phyloP scores from a whole-genome alignment of 2,329 filamentous ascomycete genomes.

The Penicillium sp. region DNA sequence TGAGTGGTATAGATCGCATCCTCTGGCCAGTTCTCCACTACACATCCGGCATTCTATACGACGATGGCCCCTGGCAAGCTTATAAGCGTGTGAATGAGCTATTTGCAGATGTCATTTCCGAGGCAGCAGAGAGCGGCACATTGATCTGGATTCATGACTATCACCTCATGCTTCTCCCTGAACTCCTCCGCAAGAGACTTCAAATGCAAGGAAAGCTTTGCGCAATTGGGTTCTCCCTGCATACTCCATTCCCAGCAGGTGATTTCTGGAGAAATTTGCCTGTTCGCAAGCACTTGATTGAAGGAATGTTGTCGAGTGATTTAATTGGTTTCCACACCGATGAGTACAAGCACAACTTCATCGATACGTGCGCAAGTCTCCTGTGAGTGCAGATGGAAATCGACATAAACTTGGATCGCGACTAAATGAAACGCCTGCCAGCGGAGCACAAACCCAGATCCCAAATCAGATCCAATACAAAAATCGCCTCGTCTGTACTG shows the following conservation, averaged over 20 bases:
- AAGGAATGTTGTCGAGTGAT: slow-evolving; percentile 81
- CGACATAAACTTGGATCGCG: background rate
- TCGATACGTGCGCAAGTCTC: slow-evolving; percentile 83
- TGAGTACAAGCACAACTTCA: slow-evolving; percentile 87
- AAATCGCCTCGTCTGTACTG: slow-evolving; percentile 76
- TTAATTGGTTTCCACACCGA: slow-evolving; percentile 98
- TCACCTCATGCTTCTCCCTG: slow-evolving; percentile 89
- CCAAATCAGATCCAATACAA: slow-evolving; percentile 85
- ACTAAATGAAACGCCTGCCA: slow-evolving; percentile 10
- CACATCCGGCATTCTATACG: slow-evolving; percentile 90
- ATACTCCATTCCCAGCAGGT: slow-evolving; percentile 88
- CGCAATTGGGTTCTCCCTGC: slow-evolving; percentile 92
- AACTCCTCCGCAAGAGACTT: slow-evolving; percentile 79
- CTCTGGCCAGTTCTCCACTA: slow-evolving; percentile 97
- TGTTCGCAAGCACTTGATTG: slow-evolving; percentile 77
- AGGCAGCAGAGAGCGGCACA: slow-evolving; percentile 79
- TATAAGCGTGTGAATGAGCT: slow-evolving; percentile 86
- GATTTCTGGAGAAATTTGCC: slow-evolving; percentile 92
- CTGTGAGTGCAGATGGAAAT: slow-evolving; percentile 51
- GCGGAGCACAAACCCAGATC: slow-evolving; percentile 56
- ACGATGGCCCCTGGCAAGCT: slow-evolving; percentile 82
- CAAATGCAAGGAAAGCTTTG: slow-evolving; percentile 69
- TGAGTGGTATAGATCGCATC: slow-evolving; percentile 67
- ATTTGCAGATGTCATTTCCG: slow-evolving; percentile 79
- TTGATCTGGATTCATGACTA: slow-evolving; percentile 97